Evolutionary conservation across 345 rosid genomes (phyloP).

Genomic region (Kandelia obovata): DNA sequence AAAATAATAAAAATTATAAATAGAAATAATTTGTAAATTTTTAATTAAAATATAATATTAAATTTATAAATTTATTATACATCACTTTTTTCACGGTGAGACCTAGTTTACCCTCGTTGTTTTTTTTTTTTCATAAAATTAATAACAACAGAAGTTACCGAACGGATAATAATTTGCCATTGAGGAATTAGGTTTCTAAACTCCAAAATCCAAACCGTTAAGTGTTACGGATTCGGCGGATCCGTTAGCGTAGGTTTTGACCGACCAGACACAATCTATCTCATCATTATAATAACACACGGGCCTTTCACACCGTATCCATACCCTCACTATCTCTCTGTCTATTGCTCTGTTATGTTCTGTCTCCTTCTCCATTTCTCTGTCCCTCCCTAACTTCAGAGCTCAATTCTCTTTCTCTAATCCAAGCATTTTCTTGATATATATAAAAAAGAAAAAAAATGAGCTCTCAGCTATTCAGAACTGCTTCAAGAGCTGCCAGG

Average conservation of each 20-base stretch:
- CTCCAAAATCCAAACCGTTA: not conserved
- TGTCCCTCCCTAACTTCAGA: not conserved
- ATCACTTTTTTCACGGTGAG: too few species aligned
- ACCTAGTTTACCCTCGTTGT: too few species aligned
- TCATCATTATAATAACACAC: not conserved
- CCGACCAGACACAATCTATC: not conserved
- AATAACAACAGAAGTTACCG: too few species aligned
- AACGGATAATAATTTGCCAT: too few species aligned
- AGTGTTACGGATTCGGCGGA: conserved; percentile 2
- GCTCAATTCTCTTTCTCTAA: not conserved
- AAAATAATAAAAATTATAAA: too few species aligned
- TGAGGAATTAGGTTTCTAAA: too few species aligned
- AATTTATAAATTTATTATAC: too few species aligned
- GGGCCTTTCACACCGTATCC: too few species aligned
- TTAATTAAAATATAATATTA: too few species aligned
- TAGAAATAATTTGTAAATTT: too few species aligned
- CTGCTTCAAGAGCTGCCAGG: conserved; percentile 75
- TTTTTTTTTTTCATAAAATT: too few species aligned
- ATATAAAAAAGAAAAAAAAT: conserved; percentile 13
- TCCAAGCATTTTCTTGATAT: not conserved
- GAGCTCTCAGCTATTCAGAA: conserved; percentile 73
- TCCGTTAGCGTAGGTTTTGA: conserved; percentile 9
- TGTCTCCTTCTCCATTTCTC: not conserved
- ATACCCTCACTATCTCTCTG: not conserved
- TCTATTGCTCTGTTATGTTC: not conserved